Evolutionary conservation across 495 filamentous ascomycete genomes (phyloP).

Genomic region (Neurospora sp.): DNA sequence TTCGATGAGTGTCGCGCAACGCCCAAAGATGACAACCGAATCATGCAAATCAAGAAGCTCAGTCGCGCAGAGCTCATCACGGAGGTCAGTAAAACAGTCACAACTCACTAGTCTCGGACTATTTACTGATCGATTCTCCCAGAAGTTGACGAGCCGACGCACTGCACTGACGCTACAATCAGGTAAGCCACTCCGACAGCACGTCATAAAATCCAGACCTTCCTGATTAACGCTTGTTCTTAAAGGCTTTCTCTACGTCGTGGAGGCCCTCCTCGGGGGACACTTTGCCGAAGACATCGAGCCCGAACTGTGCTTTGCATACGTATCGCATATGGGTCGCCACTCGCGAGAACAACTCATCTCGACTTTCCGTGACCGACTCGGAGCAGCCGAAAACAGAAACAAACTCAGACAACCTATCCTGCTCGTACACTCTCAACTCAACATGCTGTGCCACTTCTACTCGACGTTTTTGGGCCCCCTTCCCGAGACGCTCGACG

Average conservation of each 20-base stretch:
- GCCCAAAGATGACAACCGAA: background rate
- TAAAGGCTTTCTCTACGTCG: background rate
- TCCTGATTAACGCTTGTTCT: background rate
- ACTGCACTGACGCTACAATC: background rate
- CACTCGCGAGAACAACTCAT: background rate
- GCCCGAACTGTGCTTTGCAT: background rate
- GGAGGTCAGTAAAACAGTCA: background rate
- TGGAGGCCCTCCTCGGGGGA: background rate
- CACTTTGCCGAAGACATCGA: background rate
- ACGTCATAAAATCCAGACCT: fast-evolving
- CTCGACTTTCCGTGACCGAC: background rate
- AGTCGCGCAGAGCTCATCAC: background rate
- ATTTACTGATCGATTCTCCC: background rate
- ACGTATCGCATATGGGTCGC: background rate
- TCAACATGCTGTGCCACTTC: background rate
- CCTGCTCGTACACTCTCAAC: background rate
- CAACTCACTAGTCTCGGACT: background rate
- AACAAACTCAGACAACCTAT: background rate
- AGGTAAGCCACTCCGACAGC: background rate
- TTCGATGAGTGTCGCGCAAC: background rate
- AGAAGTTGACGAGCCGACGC: background rate
- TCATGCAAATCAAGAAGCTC: background rate
- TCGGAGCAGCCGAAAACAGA: background rate
- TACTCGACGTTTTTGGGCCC: background rate
- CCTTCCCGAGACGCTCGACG: background rate